Conservation (phyloP, 192 early-diverging fungal species). For the Backusella psychrophila region DNA sequence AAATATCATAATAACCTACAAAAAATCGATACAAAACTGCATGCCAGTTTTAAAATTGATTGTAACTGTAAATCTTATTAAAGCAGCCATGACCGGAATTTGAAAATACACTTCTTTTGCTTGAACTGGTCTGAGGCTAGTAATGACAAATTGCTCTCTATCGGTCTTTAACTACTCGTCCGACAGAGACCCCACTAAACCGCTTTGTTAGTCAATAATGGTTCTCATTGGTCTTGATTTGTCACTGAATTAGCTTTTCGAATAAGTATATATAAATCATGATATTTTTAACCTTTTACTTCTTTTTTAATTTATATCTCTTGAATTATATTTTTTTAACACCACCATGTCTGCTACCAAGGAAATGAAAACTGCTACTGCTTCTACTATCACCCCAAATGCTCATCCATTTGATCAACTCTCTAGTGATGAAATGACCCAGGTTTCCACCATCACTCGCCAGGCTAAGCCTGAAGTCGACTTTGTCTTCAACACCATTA, state of each 20-base stretch:
- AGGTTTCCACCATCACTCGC: slow-evolving; percentile 22
- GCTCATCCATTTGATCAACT: slow-evolving; percentile 39
- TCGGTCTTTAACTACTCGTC: slow-evolving; percentile 23
- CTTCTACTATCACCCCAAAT: not conserved
- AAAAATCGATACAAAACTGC: not conserved
- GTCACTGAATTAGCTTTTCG: slow-evolving; percentile 12
- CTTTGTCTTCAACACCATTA: slow-evolving; percentile 41
- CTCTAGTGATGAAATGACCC: slow-evolving; percentile 31
- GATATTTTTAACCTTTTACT: not conserved
- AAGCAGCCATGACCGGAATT: not conserved
- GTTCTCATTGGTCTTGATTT: slow-evolving; percentile 19
- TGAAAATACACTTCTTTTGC: not conserved
- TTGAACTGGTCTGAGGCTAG: slow-evolving; percentile 29
- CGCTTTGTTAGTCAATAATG: not conserved
- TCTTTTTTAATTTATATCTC: slow-evolving; percentile 1
- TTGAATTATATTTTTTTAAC: not conserved
- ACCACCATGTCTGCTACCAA: slow-evolving; percentile 21
- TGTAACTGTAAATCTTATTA: not conserved
- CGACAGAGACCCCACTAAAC: not conserved
- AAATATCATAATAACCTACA: not conserved
- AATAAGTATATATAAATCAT: slow-evolving; percentile 6
- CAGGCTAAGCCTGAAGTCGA: slow-evolving; percentile 13
- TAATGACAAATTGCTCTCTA: slow-evolving; percentile 28
- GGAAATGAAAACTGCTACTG: slow-evolving; percentile 26
- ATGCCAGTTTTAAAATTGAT: not conserved